Evolutionary conservation across 2,329 filamentous ascomycete genomes (phyloP).

Genomic region (Hypomyces rosellus): DNA sequence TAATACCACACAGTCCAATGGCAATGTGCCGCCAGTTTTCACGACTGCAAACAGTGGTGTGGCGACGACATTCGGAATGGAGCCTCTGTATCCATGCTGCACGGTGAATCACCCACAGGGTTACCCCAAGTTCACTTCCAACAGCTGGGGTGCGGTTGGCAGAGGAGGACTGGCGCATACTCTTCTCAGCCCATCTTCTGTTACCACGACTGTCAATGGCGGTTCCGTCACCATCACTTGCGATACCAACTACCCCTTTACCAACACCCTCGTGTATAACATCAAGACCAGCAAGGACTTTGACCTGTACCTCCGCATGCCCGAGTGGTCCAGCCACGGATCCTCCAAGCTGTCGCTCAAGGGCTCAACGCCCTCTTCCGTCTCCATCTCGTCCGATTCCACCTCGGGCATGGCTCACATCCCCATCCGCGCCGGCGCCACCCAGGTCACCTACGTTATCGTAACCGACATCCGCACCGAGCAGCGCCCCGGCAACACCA

Average conservation of each 20-base stretch:
- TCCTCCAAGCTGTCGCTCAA: slow-evolving; percentile 6
- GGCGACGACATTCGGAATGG: slow-evolving; percentile 40
- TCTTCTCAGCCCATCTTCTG: slow-evolving; percentile 40
- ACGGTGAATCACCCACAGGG: slow-evolving; percentile 54
- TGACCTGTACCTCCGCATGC: slow-evolving; percentile 24
- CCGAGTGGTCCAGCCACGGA: slow-evolving; percentile 16
- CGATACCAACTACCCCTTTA: slow-evolving; percentile 41
- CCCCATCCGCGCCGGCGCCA: slow-evolving; percentile 13
- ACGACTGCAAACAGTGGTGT: slow-evolving; percentile 39
- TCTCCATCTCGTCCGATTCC: slow-evolving; percentile 13
- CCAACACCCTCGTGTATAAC: slow-evolving; percentile 23
- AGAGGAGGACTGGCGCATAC: slow-evolving; percentile 42
- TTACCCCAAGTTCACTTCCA: slow-evolving; percentile 48
- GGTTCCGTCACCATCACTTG: slow-evolving; percentile 34
- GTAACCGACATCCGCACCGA: slow-evolving; percentile 16
- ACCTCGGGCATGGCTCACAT: slow-evolving; percentile 19
- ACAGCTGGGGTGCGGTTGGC: slow-evolving; percentile 38
- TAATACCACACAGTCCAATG: slow-evolving; percentile 31
- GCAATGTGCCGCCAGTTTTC: slow-evolving; percentile 28
- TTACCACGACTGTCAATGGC: slow-evolving; percentile 30
- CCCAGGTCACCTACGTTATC: slow-evolving; percentile 16
- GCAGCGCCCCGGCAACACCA: slow-evolving; percentile 26
- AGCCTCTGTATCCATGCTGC: slow-evolving; percentile 49
- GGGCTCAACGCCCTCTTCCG: slow-evolving; percentile 5
- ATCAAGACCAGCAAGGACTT: slow-evolving; percentile 21